These are phyloP conservation scores for Cucumis hystrix DNA, from an alignment of 306 rosid genomes.

Conservation along the genomic window DNA sequence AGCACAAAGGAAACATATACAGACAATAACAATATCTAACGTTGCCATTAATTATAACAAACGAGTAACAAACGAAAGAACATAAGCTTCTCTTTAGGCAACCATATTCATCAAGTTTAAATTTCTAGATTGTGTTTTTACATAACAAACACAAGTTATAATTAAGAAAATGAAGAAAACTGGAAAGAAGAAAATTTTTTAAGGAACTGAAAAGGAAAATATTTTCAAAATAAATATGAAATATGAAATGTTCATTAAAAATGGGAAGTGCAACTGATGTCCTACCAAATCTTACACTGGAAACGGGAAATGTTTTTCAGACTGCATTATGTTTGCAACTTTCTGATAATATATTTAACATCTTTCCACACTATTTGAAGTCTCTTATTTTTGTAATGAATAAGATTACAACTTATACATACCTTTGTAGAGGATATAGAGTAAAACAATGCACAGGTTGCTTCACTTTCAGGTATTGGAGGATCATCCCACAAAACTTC, in stretches of 20 bases:
- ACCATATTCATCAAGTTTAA: background rate
- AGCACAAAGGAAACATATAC: background rate
- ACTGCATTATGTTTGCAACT: background rate
- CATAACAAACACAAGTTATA: background rate
- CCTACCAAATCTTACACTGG: background rate
- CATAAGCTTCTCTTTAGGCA: background rate
- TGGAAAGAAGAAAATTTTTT: background rate
- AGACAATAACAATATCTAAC: background rate
- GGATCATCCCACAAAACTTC: slow-evolving; percentile 95
- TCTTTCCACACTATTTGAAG: background rate
- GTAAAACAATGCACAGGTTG: slow-evolving; percentile 85
- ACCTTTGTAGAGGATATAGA: slow-evolving; percentile 98
- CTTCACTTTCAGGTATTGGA: slow-evolving; percentile 69
- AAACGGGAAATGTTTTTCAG: background rate
- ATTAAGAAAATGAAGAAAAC: background rate
- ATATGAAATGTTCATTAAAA: background rate
- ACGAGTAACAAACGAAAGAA: background rate
- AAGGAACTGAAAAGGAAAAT: background rate
- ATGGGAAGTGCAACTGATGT: background rate
- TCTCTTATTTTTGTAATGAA: background rate
- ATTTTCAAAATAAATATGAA: background rate
- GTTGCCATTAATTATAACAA: background rate
- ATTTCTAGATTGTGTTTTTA: background rate
- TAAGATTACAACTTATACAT: slow-evolving; percentile 5
- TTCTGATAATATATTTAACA: background rate